Conservation (phyloP, 2,329 filamentous ascomycete genomes). For the Fusarium staphyleae region DNA sequence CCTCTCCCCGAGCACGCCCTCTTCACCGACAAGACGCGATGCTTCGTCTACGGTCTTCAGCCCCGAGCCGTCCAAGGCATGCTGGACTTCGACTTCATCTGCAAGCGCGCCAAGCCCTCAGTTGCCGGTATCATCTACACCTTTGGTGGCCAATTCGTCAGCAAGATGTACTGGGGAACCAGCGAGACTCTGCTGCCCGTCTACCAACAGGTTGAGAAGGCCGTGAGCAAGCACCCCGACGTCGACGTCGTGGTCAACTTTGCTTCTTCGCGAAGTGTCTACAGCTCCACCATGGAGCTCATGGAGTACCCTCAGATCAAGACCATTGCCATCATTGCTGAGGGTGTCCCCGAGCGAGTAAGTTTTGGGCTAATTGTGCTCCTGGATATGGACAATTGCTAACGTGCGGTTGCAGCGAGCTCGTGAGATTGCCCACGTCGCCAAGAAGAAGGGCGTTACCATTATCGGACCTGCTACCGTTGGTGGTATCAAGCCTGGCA, state of each 20-base stretch:
- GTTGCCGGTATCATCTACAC: constrained; percentile 99
- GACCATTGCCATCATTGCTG: constrained; percentile 98
- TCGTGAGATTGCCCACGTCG: constrained; percentile 95
- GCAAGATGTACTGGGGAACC: constrained; percentile 99
- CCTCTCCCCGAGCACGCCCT: constrained; percentile 87
- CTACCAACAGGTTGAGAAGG: constrained; percentile 93
- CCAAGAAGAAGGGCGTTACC: constrained; percentile 97
- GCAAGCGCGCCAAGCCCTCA: constrained; percentile 95
- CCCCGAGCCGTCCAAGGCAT: constrained; percentile 90
- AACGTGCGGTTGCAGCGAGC: constrained; percentile 69
- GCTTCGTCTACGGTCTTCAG: constrained; percentile 99
- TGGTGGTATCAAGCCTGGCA: constrained; percentile 98
- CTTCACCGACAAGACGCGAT: constrained; percentile 99
- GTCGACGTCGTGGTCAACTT: constrained; percentile 99
- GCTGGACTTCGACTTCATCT: constrained; percentile 99
- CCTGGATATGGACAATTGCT: constrained; percentile 11
- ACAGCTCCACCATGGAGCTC: constrained; percentile 97
- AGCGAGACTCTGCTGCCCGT: constrained; percentile 98
- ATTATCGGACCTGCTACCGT: constrained; percentile 99
- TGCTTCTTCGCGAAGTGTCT: constrained; percentile 97
- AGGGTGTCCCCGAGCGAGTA: constrained; percentile 98
- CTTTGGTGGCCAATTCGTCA: constrained; percentile 99
- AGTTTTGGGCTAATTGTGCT: constrained; percentile 49
- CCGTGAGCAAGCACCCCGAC: constrained; percentile 93
- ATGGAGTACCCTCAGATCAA: constrained; percentile 98